Evolutionary conservation across 2,329 filamentous ascomycete genomes (phyloP).

Genomic region (Arthrinium phaeospermum): DNA sequence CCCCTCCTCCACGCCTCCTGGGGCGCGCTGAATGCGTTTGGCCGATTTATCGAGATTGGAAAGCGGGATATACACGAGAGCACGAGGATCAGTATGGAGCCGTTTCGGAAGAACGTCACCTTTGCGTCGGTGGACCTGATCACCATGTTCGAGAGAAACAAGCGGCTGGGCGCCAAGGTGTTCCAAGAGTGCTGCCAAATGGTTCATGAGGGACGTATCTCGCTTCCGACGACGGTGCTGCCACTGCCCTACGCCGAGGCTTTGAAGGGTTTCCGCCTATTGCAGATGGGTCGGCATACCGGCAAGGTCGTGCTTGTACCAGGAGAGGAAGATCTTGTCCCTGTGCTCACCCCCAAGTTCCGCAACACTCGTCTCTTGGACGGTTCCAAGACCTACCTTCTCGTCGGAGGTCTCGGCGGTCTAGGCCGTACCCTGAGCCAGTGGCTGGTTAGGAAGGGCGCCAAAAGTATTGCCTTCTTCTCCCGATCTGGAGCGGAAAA

Average conservation of each 20-base stretch:
- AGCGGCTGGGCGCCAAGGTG: slow-evolving; percentile 18
- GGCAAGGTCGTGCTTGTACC: not conserved
- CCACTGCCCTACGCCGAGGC: slow-evolving; percentile 21
- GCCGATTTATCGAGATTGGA: slow-evolving; percentile 25
- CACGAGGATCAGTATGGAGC: slow-evolving; percentile 24
- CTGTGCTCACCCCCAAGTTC: not conserved
- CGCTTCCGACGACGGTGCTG: slow-evolving; percentile 23
- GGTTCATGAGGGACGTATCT: slow-evolving; percentile 23
- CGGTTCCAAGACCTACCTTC: slow-evolving; percentile 33
- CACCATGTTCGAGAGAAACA: not conserved
- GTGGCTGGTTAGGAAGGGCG: slow-evolving; percentile 55
- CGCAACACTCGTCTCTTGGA: not conserved
- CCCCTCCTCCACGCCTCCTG: slow-evolving; percentile 24
- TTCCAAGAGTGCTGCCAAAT: slow-evolving; percentile 25
- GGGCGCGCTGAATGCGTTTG: slow-evolving; percentile 21
- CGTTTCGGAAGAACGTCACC: slow-evolving; percentile 26
- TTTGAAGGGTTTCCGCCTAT: slow-evolving; percentile 26
- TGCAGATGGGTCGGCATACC: slow-evolving; percentile 26
- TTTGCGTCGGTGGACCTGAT: slow-evolving; percentile 23
- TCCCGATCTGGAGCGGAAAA: slow-evolving; percentile 40
- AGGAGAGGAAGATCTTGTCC: not conserved
- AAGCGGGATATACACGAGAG: slow-evolving; percentile 24
- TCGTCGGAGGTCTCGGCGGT: slow-evolving; percentile 59
- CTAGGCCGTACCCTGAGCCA: slow-evolving; percentile 54
- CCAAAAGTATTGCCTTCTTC: slow-evolving; percentile 52